These are phyloP conservation scores for Soucietia sequanensis DNA, from an alignment of 805 yeast genomes.

Conservation along the genomic window DNA sequence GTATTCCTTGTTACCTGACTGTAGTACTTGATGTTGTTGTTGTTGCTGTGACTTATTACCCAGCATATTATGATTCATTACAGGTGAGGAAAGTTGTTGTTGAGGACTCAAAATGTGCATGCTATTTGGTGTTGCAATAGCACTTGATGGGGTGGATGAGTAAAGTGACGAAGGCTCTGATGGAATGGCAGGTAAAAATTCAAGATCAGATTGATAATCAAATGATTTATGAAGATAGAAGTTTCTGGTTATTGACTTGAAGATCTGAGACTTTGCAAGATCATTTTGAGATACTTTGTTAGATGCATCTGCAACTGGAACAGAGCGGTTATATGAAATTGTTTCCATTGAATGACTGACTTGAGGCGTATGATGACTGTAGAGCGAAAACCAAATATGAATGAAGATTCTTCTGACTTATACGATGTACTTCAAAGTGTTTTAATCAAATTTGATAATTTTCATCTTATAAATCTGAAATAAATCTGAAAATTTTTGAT, in stretches of 20 bases:
- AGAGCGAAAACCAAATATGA: too few species aligned
- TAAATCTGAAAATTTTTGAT: too few species aligned
- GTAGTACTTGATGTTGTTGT: neutral
- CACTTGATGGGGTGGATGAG: neutral
- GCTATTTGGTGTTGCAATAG: neutral
- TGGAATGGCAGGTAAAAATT: conserved; percentile 37
- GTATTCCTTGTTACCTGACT: too few species aligned
- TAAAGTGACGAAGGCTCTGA: neutral
- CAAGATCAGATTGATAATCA: conserved; percentile 68
- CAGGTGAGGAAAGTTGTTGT: neutral
- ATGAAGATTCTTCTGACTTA: too few species aligned
- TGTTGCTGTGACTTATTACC: neutral
- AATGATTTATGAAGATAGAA: conserved; percentile 66
- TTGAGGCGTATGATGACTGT: too few species aligned
- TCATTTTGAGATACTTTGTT: too few species aligned
- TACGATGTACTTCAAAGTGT: too few species aligned
- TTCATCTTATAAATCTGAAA: too few species aligned
- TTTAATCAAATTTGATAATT: too few species aligned
- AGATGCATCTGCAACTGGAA: neutral
- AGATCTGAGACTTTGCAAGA: neutral
- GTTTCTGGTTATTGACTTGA: conserved; percentile 30
- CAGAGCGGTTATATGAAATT: too few species aligned
- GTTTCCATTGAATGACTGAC: too few species aligned
- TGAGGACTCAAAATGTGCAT: neutral
- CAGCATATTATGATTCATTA: conserved; percentile 3